Percentiles rank a stretch among this genome's conserved stretches.
These are phyloP conservation scores for Spongiforma sp. DNA, from an alignment of 1,284 basidiomycete species.

Conservation along the genomic window DNA sequence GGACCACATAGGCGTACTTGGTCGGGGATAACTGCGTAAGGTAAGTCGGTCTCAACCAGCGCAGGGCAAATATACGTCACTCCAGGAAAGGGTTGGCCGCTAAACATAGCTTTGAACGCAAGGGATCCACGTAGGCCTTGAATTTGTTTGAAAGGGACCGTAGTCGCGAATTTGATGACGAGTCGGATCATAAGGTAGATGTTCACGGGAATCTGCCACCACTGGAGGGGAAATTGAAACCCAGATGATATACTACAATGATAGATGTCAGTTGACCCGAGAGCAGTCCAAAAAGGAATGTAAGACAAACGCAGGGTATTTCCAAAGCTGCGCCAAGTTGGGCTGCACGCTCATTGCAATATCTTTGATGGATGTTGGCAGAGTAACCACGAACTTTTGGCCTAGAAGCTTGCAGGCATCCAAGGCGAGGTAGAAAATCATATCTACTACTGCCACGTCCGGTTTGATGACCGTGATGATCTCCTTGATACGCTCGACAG, in stretches of 20 bases:
- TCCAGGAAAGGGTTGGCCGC: not conserved
- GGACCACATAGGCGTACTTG: not conserved
- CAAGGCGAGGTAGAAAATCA: slow-evolving; percentile 1
- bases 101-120: not conserved
- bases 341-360: not conserved
- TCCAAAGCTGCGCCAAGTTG: slow-evolving; percentile 1
- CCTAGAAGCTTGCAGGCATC: slow-evolving; percentile 10
- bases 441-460: slow-evolving; percentile 4
- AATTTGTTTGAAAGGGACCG: not conserved
- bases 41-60: not conserved
- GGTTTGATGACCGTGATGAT: slow-evolving; percentile 12
- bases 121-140: not conserved
- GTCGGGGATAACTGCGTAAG: not conserved
- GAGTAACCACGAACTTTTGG: slow-evolving; percentile 8
- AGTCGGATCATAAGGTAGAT: slow-evolving; percentile 11
- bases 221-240: slow-evolving; percentile 10
- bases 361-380: slow-evolving; percentile 6
- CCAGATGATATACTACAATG: slow-evolving; percentile 5
- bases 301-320: slow-evolving; percentile 13
- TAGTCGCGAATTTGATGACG: not conserved
- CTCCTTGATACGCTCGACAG: not conserved
- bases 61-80: not conserved
- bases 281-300: not conserved
- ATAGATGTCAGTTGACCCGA: not conserved
- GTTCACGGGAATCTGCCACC: slow-evolving; percentile 18